Percentiles rank a stretch among this genome's conserved stretches.
These are phyloP conservation scores for Porogramme epimiltina DNA, from an alignment of 1,284 basidiomycete genomes.

Conservation along the genomic window DNA sequence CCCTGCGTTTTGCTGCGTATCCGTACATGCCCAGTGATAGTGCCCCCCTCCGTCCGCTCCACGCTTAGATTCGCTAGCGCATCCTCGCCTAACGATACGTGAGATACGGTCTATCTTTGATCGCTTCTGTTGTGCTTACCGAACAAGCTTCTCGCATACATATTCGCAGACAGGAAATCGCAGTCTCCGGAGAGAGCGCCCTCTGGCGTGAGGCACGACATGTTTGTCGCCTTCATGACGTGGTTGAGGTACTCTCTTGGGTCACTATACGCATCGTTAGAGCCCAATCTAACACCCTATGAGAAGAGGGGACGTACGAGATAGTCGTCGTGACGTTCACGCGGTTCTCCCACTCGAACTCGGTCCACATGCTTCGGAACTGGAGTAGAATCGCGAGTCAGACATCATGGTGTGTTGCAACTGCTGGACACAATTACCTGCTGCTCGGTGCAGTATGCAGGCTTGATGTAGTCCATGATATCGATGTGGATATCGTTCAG, in stretches of 20 bases:
- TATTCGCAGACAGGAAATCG: conserved; percentile 91
- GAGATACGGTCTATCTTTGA: not conserved
- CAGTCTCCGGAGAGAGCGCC: conserved; percentile 91
- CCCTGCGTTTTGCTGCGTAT: conserved; percentile 95
- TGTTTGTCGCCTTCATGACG: conserved; percentile 93
- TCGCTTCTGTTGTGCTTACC: conserved; percentile 46
- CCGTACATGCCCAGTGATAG: conserved; percentile 87
- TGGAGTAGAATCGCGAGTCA: conserved; percentile 32
- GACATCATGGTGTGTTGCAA: not conserved
- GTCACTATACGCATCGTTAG: conserved; percentile 45
- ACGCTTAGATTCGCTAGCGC: conserved; percentile 96
- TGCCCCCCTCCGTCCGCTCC: conserved; percentile 83
- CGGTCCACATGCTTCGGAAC: conserved; percentile 98
- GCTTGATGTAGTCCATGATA: conserved; percentile 99
- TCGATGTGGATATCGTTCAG: conserved; percentile 98
- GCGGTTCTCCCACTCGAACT: conserved; percentile 98
- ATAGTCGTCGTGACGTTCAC: conserved; percentile 89
- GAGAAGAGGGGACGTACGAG: conserved; percentile 50
- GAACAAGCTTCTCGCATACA: conserved; percentile 91
- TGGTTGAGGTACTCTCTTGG: conserved; percentile 86
- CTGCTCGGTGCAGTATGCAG: conserved; percentile 93
- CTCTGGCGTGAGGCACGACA: conserved; percentile 95
- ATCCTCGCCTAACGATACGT: conserved; percentile 74
- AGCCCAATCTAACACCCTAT: not conserved
- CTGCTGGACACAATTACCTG: too few relatives aligned